Evolutionary conservation across 2,329 filamentous ascomycete species (phyloP), one percentile per base, ranked within the genome.

Genomic region (Cercospora citrullina): DNA sequence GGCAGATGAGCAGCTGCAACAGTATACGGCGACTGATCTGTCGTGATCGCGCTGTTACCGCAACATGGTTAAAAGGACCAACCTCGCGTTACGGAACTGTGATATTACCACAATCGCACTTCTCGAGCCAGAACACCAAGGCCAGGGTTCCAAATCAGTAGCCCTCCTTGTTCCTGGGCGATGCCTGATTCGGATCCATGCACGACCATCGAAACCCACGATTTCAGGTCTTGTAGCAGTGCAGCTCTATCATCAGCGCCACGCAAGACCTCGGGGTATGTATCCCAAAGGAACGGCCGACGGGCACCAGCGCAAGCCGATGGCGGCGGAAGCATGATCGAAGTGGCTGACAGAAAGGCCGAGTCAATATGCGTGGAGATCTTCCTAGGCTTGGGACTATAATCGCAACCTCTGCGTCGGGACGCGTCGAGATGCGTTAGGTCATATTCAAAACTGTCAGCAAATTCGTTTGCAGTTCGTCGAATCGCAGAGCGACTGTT

Each of bases 1-100:
- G 73, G 75, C 2, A 67, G 75, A 59, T 77, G 63, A 61, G n/a
- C 10, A 21, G 55, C 3, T 58, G 26, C 9, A 58, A 10, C 3
- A 21, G 18, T 3, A 12, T 14, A 26, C 6, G 26, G 31, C 33
- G n/a, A 8, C 2, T 18, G 8, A 16, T 42, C 7, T 23, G 23
- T 53, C 16, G 39, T 16, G 7, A 33, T n/a, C 28, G 12, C 21
- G 39, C 23, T 30, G 21, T 30, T 51, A 12, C 14, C 26, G 23
- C 26, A 21, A 10, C 59, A 61, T 45, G 59, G 14, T 48, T 4
- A 48, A 10, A 18, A 12, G 10, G 18, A 48, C 21, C 45, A 4
- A 12, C 45, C 12, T 48, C 45, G 18, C 33, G 14, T 39, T 39
- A 12, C 33, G 33, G 7, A 39, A 4, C 14, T 39, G 33, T 12